Base-by-base conservation (phyloP, 164 flowering plant genomes). In the Magnolia changhungtana region DNA sequence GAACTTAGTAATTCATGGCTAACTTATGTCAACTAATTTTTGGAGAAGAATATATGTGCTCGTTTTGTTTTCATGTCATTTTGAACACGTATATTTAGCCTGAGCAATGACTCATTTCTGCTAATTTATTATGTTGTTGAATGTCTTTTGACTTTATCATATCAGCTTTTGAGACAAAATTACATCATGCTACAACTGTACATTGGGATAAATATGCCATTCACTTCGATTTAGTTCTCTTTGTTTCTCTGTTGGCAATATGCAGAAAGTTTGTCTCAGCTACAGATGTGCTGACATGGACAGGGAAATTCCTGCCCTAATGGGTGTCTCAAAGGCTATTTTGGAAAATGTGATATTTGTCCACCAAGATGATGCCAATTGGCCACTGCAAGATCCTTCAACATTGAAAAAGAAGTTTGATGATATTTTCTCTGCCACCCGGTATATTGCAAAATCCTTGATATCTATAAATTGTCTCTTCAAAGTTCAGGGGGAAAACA, bases 251-350 rank as follows among this genome's bases (percentile, higher is more conserved):
- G 61, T 83, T 72, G 45, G 24, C 72, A 23, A 78, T 67, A 67
- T 85, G 86, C 97, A 96, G 98, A 96, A 96, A 86, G 98, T 96
- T 80, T 92, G 97, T 82, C 94, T 96, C 73, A 94, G 99, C 85
- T 94, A 94, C 78, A 91, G 99, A 90, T 96, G 99, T 85, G 98
- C 99, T 78, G 99, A 96, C 80, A 96, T 96, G 97, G 99, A 96
- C 73, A 79, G 97, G 61, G 99, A 96, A 84, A 90, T 96, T 71
- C 97, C 99, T 72, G 96, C 97, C 80, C 80, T 96, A 31, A 94
- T 94, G 99, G 99, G 99, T 74, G 97, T 96, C 59, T 96, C 98
- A n/a, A 96, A 96, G 85, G 97, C 99, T 76, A 81, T 96, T 50
- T 80, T 96, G 73, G 99, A 96, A 84, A 94, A 94, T 87, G 98